Evolutionary conservation across 768 basidiomycete species (phyloP), one percentile per base, ranked within the genome.

Genomic region (Tulasnella sp.): DNA sequence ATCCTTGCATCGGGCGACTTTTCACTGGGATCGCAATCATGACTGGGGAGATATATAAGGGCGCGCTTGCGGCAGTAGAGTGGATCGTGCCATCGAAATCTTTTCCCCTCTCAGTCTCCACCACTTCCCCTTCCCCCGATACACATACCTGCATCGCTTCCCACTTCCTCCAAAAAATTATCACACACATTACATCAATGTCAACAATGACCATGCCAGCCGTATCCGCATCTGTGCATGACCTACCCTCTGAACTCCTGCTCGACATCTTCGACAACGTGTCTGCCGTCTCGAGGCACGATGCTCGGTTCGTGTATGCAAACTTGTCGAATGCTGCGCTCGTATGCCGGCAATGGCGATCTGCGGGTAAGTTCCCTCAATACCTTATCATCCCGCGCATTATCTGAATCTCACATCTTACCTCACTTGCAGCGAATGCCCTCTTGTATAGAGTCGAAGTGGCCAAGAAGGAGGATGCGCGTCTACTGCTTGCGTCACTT

Each of bases 391-490:
- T n/a, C n/a, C n/a, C n/a, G n/a, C n/a, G n/a, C n/a, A 38, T 15
- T 15, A 38, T 38, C 34, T 38, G n/a, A 38, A 38, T 38, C 34
- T 38, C 15, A 38, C 15, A 5, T 38, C 34, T 38, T 38, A 7
- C 34, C 34, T 15, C 34, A 7, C n/a, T n/a, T n/a, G 50, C 51
- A 23, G 51, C 51, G 23, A 53, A 53, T 24, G 51, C 41, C 32
- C 51, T 53, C 26, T 32, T 53, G n/a, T 53, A 27, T 23, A 29
- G 41, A 30, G 51, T 53, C 26, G 51, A 53, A 53, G 41, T 53
- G 17, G 41, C 51, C 23, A 30, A 41, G 21, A 30, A 41, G 3
- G 51, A 53, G 7, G 51, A 53, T 11, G 51, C 51, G 24, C 51
- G 32, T 23, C 51, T 30, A 1, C 51, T 53, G 2, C 32, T 53